Conservation (phyloP, 495 filamentous ascomycete species). For the Tuber melanosporum region DNA sequence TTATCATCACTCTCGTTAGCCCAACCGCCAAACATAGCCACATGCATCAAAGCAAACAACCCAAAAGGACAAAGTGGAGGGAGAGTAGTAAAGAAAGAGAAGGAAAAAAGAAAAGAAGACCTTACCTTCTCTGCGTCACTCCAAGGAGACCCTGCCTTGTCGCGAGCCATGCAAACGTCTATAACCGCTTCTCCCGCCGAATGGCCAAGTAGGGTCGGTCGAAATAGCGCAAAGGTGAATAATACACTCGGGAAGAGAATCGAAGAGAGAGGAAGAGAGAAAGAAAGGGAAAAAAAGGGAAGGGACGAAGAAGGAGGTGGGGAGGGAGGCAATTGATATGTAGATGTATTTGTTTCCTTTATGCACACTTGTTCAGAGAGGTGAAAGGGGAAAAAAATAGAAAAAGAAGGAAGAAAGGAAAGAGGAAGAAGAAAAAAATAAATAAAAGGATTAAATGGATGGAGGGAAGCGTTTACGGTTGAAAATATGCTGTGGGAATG, state of each 20-base stretch:
- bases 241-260: conserved; percentile 12
- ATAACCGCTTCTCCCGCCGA: conserved; percentile 23
- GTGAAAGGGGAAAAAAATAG: conserved; percentile 25
- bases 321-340: conserved; percentile 8
- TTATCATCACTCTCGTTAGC: conserved; percentile 11
- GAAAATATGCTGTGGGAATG: neutral
- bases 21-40: conserved; percentile 6
- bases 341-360: conserved; percentile 8
- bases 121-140: conserved; percentile 40
- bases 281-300: conserved; percentile 13
- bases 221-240: conserved; percentile 17
- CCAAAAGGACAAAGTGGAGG: conserved; percentile 11
- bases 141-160: conserved; percentile 33
- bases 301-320: conserved; percentile 5
- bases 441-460: conserved; percentile 19
- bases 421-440: conserved; percentile 17
- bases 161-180: conserved; percentile 33
- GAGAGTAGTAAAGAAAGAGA: conserved; percentile 13
- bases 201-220: conserved; percentile 13
- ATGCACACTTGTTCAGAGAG: conserved; percentile 10
- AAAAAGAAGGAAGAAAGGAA: conserved; percentile 22
- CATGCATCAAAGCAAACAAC: conserved; percentile 6
- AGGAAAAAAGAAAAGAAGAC: conserved; percentile 17
- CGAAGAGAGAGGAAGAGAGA: conserved; percentile 6
- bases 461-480: neutral